phyloP scores from a whole-genome alignment of 345 rosid genomes.

The Eucalyptus pumila region DNA sequence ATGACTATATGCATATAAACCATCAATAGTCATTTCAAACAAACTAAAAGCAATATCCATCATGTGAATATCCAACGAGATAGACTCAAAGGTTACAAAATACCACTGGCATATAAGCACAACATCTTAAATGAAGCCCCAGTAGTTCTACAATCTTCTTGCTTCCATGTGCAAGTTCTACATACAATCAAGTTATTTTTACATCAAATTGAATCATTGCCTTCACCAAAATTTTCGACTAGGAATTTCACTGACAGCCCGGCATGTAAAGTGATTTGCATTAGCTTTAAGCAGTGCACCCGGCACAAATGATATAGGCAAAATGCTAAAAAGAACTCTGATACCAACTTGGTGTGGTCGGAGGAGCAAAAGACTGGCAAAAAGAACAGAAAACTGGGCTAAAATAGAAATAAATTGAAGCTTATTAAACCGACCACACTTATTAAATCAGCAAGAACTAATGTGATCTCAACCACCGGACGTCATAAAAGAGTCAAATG shows the following conservation, averaged over 20 bases:
- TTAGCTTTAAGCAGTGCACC: neutral
- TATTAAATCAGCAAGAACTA: neutral
- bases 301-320: neutral
- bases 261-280: neutral
- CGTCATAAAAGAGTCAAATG: neutral
- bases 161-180: neutral
- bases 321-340: neutral
- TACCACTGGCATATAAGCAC: neutral
- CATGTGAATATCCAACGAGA: neutral
- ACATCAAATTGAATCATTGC: neutral
- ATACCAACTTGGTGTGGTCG: neutral
- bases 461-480: neutral
- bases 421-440: neutral
- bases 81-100: neutral
- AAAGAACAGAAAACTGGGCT: neutral
- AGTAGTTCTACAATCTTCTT: neutral
- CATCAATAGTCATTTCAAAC: neutral
- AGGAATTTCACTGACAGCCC: neutral
- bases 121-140: neutral
- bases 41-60: neutral
- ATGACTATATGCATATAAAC: neutral
- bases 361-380: neutral
- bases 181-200: neutral
- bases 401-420: neutral
- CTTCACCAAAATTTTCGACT: neutral